Evolutionary conservation across 148 eudicot genomes (phyloP), one percentile per base, ranked within the genome.

Genomic region (Chenopodium formosanum): DNA sequence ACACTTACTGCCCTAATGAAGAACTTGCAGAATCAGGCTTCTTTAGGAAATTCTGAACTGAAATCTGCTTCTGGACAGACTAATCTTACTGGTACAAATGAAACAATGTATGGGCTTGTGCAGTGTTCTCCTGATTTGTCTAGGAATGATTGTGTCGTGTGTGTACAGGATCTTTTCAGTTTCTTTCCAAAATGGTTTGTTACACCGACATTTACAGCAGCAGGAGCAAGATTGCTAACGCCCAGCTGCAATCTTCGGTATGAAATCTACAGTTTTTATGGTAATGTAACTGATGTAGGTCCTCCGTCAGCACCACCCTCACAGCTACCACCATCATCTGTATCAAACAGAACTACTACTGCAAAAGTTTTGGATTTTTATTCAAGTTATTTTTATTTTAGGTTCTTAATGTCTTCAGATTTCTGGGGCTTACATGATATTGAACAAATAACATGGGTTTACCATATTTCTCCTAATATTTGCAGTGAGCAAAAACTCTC

Each of bases 211-310:
- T 78, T 82, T 64, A 78, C 31, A 20, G 85, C 85, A 48, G 50
- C 37, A 8, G 86, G 88, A 47, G 91, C 76, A 0, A 79, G 81
- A 64, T 37, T 80, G n/a, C 8, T 67, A 67, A 40, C 47, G 14
- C 87, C 85, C 8, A 87, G 85, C 60, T 82, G 90, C 63, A 80
- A 70, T 65, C 32, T 69, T 29, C 66, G 87, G 71, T 88, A 82
- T 66, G 90, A 86, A 73, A 53, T 67, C 12, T 78, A 82, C 60
- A 34, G 53, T 20, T 88, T 88, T 80, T 77, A 58, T 58, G 84
- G 73, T 34, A 82, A 82, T 47, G 80, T 82, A 16, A 2, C 81
- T 23, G 56, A 78, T 72, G 73, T 73, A 2, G 34, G 81, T 69
- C 4, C 19, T 16, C 77, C 81, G 2, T 32, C 52, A 31, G 19